phyloP scores from a whole-genome alignment of 2,329 filamentous ascomycete species.

The Pseudogymnoascus pannorum region DNA sequence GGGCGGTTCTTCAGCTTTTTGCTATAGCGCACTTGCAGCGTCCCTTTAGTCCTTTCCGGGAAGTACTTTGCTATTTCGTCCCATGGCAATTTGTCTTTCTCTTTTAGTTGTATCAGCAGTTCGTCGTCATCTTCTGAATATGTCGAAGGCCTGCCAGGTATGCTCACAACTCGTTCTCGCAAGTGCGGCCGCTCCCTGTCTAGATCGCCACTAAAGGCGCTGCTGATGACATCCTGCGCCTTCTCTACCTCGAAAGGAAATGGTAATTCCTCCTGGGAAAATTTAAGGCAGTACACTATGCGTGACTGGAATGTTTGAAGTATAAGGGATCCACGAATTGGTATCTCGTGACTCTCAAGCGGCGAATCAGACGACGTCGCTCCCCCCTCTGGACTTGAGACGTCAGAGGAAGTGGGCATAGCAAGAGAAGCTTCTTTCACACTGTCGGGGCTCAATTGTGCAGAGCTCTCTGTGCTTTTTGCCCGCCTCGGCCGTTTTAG shows the following conservation, averaged over 20 bases:
- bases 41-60: conserved; percentile 18
- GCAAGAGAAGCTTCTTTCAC: not conserved
- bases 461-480: not conserved
- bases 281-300: not conserved
- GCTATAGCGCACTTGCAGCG: conserved; percentile 19
- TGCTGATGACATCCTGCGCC: not conserved
- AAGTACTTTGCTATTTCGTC: conserved; percentile 18
- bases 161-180: conserved; percentile 15
- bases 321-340: not conserved
- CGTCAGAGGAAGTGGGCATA: not conserved
- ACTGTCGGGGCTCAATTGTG: not conserved
- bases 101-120: conserved; percentile 17
- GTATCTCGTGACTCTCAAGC: not conserved
- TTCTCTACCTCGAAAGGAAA: not conserved
- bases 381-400: not conserved
- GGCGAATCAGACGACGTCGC: not conserved
- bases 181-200: not conserved
- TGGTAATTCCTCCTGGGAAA: not conserved
- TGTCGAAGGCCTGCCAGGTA: conserved; percentile 12
- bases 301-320: not conserved
- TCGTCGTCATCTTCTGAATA: conserved; percentile 15
- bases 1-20: conserved; percentile 18
- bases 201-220: not conserved
- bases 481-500: not conserved
- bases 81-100: conserved; percentile 16